Evolutionary conservation across 352 stramenopile genomes (phyloP).

Genomic region (Globisporangium sylvaticum): DNA sequence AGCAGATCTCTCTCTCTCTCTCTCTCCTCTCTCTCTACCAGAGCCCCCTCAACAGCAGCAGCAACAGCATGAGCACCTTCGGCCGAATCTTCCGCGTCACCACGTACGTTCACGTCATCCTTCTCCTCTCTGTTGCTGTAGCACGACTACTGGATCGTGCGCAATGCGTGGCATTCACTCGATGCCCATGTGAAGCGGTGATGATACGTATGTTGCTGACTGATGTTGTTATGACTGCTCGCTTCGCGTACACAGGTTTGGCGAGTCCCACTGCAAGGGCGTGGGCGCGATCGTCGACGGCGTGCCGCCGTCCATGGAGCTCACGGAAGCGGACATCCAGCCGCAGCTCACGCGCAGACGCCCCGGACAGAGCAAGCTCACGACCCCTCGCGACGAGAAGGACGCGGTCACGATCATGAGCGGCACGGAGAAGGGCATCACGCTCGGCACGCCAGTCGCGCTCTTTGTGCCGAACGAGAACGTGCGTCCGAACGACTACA

Average conservation of each 20-base stretch:
- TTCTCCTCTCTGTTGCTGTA: background rate
- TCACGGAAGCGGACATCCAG: slow-evolving; percentile 96
- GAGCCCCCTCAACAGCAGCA: background rate
- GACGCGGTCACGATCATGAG: slow-evolving; percentile 97
- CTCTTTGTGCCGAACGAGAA: slow-evolving; percentile 98
- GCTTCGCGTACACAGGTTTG: slow-evolving; percentile 63
- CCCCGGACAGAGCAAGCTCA: slow-evolving; percentile 97
- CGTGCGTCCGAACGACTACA: slow-evolving; percentile 95
- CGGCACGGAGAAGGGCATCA: slow-evolving; percentile 91
- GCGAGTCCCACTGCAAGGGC: slow-evolving; percentile 97
- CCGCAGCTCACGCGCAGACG: slow-evolving; percentile 95
- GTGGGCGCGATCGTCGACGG: slow-evolving; percentile 97
- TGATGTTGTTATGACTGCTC: background rate
- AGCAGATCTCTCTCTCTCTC: background rate
- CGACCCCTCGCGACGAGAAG: slow-evolving; percentile 97
- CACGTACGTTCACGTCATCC: slow-evolving; percentile 53
- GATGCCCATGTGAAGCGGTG: background rate
- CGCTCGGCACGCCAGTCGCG: slow-evolving; percentile 95
- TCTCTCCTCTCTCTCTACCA: background rate
- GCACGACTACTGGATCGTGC: background rate
- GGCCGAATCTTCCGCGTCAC: slow-evolving; percentile 97
- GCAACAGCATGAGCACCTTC: slow-evolving; percentile 86
- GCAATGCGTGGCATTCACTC: background rate
- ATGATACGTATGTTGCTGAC: background rate
- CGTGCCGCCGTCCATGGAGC: slow-evolving; percentile 93